Evolutionary conservation across 768 basidiomycete species (phyloP).

Genomic region (Calvatia gigantea): DNA sequence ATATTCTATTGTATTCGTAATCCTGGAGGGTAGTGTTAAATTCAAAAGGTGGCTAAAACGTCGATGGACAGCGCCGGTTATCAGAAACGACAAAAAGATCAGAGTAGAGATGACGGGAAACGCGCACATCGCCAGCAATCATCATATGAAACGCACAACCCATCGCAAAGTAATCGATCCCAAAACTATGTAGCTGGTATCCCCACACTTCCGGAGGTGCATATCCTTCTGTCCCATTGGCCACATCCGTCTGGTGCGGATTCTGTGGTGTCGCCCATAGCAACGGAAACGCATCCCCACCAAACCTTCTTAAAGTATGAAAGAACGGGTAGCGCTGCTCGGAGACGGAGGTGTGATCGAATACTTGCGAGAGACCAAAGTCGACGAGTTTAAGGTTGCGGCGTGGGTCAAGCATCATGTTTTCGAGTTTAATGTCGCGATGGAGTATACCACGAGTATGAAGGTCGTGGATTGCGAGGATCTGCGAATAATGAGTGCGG

Average conservation of each 20-base stretch:
- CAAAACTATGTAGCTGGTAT: slow-evolving; percentile 8
- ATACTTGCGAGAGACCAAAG: slow-evolving; percentile 12
- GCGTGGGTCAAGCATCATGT: slow-evolving; percentile 13
- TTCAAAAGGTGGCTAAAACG: slow-evolving; percentile 3
- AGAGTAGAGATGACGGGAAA: background rate
- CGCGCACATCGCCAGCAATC: slow-evolving; percentile 2
- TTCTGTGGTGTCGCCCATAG: slow-evolving; percentile 9
- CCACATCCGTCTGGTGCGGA: slow-evolving; percentile 9
- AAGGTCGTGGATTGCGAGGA: slow-evolving; percentile 13
- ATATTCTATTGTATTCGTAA: slow-evolving; percentile 1
- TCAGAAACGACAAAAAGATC: background rate
- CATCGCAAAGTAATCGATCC: slow-evolving; percentile 11
- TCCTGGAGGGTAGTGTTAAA: background rate
- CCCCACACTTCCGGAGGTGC: slow-evolving; percentile 9
- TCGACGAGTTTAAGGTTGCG: slow-evolving; percentile 13
- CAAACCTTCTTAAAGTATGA: background rate
- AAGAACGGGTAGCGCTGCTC: slow-evolving; percentile 1
- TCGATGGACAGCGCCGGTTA: background rate
- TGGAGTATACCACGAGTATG: slow-evolving; percentile 15
- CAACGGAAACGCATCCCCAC: slow-evolving; percentile 4
- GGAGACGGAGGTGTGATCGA: slow-evolving; percentile 3
- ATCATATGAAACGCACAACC: slow-evolving; percentile 8
- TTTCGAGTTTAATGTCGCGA: slow-evolving; percentile 16
- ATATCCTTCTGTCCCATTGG: slow-evolving; percentile 9
- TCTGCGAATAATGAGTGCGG: background rate